Evolutionary conservation across 2,329 filamentous ascomycete species (phyloP).

Genomic region (Penicillium sclerotiorum): DNA sequence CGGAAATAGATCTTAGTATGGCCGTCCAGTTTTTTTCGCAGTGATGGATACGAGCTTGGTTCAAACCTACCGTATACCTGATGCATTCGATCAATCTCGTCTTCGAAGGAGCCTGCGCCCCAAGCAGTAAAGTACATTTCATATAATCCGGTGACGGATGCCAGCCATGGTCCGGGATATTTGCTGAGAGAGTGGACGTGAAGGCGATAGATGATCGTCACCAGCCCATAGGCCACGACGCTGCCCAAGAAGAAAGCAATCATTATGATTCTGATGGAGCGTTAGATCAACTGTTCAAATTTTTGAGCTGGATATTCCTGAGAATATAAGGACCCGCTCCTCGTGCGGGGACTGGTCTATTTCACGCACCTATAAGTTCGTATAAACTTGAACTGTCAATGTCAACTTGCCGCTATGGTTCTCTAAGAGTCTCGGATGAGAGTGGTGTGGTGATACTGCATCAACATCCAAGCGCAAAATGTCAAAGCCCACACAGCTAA

Average conservation of each 20-base stretch:
- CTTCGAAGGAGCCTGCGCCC: constrained; percentile 16
- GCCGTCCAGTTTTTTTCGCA: neutral
- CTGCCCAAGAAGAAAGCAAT: constrained; percentile 25
- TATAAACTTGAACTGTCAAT: neutral
- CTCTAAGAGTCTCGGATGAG: neutral
- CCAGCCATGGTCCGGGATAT: constrained; percentile 24
- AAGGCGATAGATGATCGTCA: constrained; percentile 25
- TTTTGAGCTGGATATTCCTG: neutral
- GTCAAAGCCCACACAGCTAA: neutral
- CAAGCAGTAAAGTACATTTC: constrained; percentile 23
- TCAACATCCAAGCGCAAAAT: neutral
- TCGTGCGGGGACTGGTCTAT: too few species aligned
- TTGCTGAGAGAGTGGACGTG: constrained; percentile 23
- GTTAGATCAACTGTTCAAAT: neutral
- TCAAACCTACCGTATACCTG: constrained; percentile 20
- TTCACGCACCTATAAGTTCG: neutral
- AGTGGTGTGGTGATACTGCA: neutral
- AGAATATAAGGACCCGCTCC: too few species aligned
- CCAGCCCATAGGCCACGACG: constrained; percentile 21
- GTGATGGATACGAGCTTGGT: neutral
- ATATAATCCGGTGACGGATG: constrained; percentile 24
- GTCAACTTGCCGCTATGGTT: neutral
- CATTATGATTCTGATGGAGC: constrained; percentile 11
- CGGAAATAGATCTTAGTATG: too few species aligned
- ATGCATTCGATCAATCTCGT: constrained; percentile 25